Base-by-base conservation (phyloP, 2,329 filamentous ascomycete species). In the Akanthomyces dipterigenus region DNA sequence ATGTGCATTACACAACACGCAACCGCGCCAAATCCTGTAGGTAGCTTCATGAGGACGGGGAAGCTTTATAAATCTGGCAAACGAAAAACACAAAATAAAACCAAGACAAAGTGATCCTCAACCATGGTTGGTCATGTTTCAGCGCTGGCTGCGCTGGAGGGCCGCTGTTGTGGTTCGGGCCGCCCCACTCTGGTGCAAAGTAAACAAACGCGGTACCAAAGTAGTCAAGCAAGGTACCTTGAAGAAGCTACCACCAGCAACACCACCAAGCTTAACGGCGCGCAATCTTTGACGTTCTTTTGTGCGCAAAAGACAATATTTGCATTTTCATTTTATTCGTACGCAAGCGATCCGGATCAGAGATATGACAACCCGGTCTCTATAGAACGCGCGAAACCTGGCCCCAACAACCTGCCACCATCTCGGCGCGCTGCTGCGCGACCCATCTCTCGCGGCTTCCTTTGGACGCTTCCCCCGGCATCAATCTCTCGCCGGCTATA, bases 161-260 rank as follows among this genome's bases (percentile, higher is more conserved):
- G 55, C 36, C 55, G 45, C 38, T 60, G 26, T 59, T 45, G 36
- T 45, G 40, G 50, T 40, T 48, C 20, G n/a, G 43, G 5, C 56
- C 16, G 50, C 62, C 64, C 64, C 64, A 65, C 64, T 53, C 28
- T 42, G 38, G 26, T 58, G 60, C 59, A 65, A 69, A 68, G 70
- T 72, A 72, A 72, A 71, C 70, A 72, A 72, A 72, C 70, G 67
- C 67, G 67, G 51, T 64, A 43, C 55, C 58, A 38, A 57, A 43
- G 48, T 38, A 18, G 51, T 14, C 28, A 24, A 38, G 28, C 28
- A 31, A 49, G 55, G 12, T 38, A 38, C 36, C 57, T 34, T 34
- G 31, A 34, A 34, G 4, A 34, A 34, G 31, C 31, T 49, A 60
- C 51, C 38, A 60, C 58, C 55, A 49, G 34, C 59, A 55, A 55